Base-by-base conservation (phyloP, 73 alveolate genomes). In the Paramecium biaurelia region DNA sequence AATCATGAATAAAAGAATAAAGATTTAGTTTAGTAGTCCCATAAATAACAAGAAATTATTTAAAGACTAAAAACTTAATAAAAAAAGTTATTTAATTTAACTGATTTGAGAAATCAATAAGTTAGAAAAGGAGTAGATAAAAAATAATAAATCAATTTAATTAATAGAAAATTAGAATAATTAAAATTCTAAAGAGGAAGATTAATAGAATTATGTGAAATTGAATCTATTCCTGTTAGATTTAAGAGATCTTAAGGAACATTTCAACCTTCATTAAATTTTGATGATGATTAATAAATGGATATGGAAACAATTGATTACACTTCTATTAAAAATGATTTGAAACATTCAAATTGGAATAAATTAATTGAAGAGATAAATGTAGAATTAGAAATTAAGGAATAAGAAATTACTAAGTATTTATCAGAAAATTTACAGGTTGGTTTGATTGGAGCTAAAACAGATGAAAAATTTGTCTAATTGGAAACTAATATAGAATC, bases 381-480 rank as follows among this genome's bases (percentile, higher is more conserved):
- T 89, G 93, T 84, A 93, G 93, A 93, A 95, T 90, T 95, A 79
- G 92, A 96, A 92, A 42, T 95, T 85, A 85, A 95, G 72, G 86
- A 72, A 86, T 93, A 94, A 92, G 94, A 92, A 45, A 94, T 87
- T 92, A 43, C 86, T 34, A 72, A 72, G 11, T 72, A 72, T 72
- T 37, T 72, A 37, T 72, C 63, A 0, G 95, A 56, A 63, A 92
- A 59, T 88, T 93, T 47, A 68, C 92, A 79, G 76, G 95, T 93
- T 89, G 93, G 92, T 42, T 95, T 88, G 20, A 92, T 94, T 92
- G 93, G 95, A 85, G 79, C 95, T 76, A 87, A 95, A 94, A 88
- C 96, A 79, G 93, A 96, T 94, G 95, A 96, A 70, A 92, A 96
- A 85, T 94, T 94, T 84, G 92, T 92, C 26, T 57, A 89, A 67